A percentile compares a stretch with the other conserved stretches of the same genome.
These are phyloP conservation scores for Penicillium sp. DNA, from an alignment of 2,329 filamentous ascomycete species.

Conservation along the genomic window DNA sequence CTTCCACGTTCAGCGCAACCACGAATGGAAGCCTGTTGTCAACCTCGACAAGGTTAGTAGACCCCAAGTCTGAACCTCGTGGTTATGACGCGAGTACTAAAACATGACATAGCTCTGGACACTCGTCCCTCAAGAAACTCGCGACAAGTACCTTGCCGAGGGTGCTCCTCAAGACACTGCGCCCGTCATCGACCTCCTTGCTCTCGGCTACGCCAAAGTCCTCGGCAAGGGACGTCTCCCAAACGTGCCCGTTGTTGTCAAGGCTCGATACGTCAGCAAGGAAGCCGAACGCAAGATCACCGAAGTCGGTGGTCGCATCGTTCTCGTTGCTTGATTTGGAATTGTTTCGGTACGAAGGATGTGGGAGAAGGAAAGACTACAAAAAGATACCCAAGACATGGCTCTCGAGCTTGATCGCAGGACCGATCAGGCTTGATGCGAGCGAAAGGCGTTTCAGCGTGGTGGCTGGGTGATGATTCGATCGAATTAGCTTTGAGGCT, in stretches of 20 bases:
- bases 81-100: neutral
- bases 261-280: slow-evolving; percentile 90
- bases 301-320: slow-evolving; percentile 90
- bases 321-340: slow-evolving; percentile 76
- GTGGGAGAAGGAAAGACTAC: neutral
- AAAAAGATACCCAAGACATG: slow-evolving; percentile 9
- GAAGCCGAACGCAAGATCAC: slow-evolving; percentile 99
- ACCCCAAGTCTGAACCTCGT: too few species aligned
- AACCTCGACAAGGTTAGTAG: slow-evolving; percentile 88
- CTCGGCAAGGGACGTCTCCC: slow-evolving; percentile 97
- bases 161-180: slow-evolving; percentile 81
- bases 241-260: slow-evolving; percentile 87
- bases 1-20: slow-evolving; percentile 94
- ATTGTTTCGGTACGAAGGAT: neutral
- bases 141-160: slow-evolving; percentile 79
- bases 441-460: slow-evolving; percentile 15
- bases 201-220: slow-evolving; percentile 97
- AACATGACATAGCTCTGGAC: slow-evolving; percentile 72
- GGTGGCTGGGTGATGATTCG: slow-evolving; percentile 17
- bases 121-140: slow-evolving; percentile 86
- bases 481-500: slow-evolving; percentile 13
- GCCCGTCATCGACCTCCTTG: slow-evolving; percentile 95
- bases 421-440: slow-evolving; percentile 7
- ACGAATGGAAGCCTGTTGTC: slow-evolving; percentile 98
- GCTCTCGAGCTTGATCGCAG: slow-evolving; percentile 9